Evolutionary conservation across 495 filamentous ascomycete genomes (phyloP), one percentile per base, ranked within the genome.

Genomic region (Talaromyces borbonicus): DNA sequence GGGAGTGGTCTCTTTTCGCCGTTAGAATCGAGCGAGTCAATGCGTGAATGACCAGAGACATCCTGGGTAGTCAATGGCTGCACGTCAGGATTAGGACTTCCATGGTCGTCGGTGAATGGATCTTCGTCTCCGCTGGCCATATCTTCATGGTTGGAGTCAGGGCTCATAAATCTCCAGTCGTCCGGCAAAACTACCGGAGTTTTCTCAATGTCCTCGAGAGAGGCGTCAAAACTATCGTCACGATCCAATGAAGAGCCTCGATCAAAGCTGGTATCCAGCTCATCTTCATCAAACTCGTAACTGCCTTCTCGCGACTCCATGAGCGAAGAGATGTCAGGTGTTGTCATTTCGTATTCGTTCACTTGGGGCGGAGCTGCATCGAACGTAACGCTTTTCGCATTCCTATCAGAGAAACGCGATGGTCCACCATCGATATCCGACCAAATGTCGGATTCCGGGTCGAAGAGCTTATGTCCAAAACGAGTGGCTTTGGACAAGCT

Each of bases 281-380:
- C 80, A 22, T 83, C 75, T 16, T 83, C 77, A 14, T 79, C 80
- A n/a, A 85, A 90, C 44, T 96, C 92, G 56, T 88, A 95, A 61
- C 90, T 94, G 15, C 85, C 85, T 49, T 94, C 85, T 20, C 90
- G 81, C 5, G 90, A 95, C 42, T 80, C 87, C 12, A 84, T 85
- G 38, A 90, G 68, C 1, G 85, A 97, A 4, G 93, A 96, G 12
- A 87, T 77, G 60, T 95, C 92, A 1, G 92, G 92, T 2, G 92
- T 98, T 26, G 85, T 82, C 86, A 95, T 90, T 65, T 96, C 92
- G 57, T 97, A 98, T 59, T 97, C 89, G 55, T 95, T 94, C 43
- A 97, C 72, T 59, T 92, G 84, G 23, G 92, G 93, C 18, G 92
- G 90, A 0, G 87, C 92, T 22, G 80, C 82, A 69, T 96, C 90